Base-by-base conservation (phyloP, 768 basidiomycete genomes). In the Termitomyces sp. region DNA sequence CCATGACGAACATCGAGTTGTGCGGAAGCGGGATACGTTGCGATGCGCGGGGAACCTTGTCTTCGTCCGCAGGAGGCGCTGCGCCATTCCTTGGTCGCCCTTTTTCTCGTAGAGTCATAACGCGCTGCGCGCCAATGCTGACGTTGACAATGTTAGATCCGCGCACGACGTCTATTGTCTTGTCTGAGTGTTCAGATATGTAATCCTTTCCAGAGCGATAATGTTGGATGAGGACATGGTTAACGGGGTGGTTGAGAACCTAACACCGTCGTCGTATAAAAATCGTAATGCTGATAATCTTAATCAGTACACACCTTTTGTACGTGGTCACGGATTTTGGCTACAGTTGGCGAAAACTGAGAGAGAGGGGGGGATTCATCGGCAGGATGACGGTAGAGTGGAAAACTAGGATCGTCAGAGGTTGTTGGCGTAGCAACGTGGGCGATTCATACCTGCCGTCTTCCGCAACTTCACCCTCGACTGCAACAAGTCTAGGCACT, bases 111-210 rank as follows among this genome's bases (percentile, higher is more conserved):
- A 93, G 78, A 0, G 82, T 86, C 89, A 93, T 92, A 18, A 79
- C 74, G 34, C 91, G 82, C 68, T 87, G 84, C 1, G 91, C 89
- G 6, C 91, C 91, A 14, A 93, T 75, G 64, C 87, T 89, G 60
- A 93, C 86, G 58, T 93, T 93, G 59, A 90, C 88, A 61, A 93
- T 87, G 54, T 77, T 84, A 7, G 89, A 88, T 33, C 84, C 86
- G 14, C 79, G 82, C 4, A 87, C 83, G 62, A 93, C 82, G 68
- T 93, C 91, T 63, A 93, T 81, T 5, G 91, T 93, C 73, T 93
- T 93, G 71, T 93, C 91, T 0, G 88, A 89, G 69, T 93, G 91
- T 64, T 92, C 90, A 0, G 90, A 91, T 61, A 93, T 93, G 71
- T 87, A 89, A 70, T 93, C 91, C 30, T 81, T 82, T 5, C 91